Base-by-base conservation (phyloP, 805 yeast species). In the Candida chauliodis region DNA sequence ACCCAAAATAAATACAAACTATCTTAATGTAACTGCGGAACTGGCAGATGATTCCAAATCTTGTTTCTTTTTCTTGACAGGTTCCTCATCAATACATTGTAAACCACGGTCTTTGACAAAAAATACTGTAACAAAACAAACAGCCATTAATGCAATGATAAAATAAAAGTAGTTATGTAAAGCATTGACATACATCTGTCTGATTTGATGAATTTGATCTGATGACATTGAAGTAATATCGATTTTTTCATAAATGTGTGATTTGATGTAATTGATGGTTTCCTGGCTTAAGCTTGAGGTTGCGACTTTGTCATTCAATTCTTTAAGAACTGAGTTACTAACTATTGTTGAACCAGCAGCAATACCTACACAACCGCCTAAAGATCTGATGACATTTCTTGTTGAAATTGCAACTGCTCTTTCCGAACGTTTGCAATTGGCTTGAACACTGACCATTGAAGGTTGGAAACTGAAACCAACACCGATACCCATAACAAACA, bases 321-420 rank as follows among this genome's bases (percentile, higher is more conserved):
- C 49, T 21, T 45, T 46, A 37, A 59, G 35, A 22, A 66, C 43
- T 1, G 63, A 48, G 43, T 65, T 68, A 41, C 67, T 56, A 15
- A 66, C 55, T 17, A 63, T 61, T n/a, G 65, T 55, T 2, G 73
- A 62, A 18, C 62, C 51, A 8, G 72, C 55, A 1, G 82, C 81
- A 23, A 78, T 59, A 0, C 84, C 84, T 25, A 76, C 58, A 1
- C 82, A 70, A 11, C 81, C 81, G 11, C 84, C 85, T 37, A 79
- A 68, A 2, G 79, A 71, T 39, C 84, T 59, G 32, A 75, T 46
- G 19, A 76, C 75, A 45, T 76, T 77, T 50, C 84, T 63, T 2
- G 79, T 63, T 1, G 80, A 66, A 9, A 77, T 76, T n/a, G 75
- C 76, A 13, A 78, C 78, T 0, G 83, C 79, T 30, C 85, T 54